Percentiles rank a stretch among this genome's conserved stretches.
These are phyloP conservation scores for Arbutus unedo DNA, from an alignment of 148 eudicot species.

Conservation along the genomic window DNA sequence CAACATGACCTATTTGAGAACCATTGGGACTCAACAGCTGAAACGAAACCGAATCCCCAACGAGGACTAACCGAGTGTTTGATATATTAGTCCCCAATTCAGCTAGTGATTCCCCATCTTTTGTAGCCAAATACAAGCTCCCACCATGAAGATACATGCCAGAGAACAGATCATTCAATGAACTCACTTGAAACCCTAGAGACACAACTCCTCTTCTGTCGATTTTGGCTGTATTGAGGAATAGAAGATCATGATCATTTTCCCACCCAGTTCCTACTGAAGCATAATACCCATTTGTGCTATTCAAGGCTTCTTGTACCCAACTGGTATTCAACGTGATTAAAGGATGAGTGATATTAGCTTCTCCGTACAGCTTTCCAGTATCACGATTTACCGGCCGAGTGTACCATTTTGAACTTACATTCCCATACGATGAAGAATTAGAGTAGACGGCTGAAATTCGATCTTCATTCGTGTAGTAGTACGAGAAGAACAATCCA, in stretches of 20 bases:
- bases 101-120: constrained; percentile 31
- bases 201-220: constrained; percentile 40
- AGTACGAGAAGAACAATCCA: constrained; percentile 58
- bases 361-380: constrained; percentile 44
- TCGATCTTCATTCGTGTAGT: constrained; percentile 26
- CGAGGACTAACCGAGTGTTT: constrained; percentile 26
- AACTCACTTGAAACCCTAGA: constrained; percentile 40
- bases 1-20: constrained; percentile 20
- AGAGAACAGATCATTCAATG: constrained; percentile 27
- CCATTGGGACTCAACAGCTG: constrained; percentile 16
- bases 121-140: constrained; percentile 44
- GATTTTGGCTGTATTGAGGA: constrained; percentile 35
- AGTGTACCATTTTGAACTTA: constrained; percentile 32
- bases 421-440: constrained; percentile 18
- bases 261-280: constrained; percentile 43
- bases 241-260: constrained; percentile 13
- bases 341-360: constrained; percentile 19
- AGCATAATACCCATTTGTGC: constrained; percentile 30
- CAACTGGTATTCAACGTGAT: constrained; percentile 21
- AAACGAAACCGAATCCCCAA: constrained; percentile 21
- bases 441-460: constrained; percentile 53
- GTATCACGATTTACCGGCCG: constrained; percentile 39
- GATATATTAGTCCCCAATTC: constrained; percentile 22
- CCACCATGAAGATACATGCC: constrained; percentile 25
- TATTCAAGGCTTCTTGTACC: constrained; percentile 37